phyloP scores from a whole-genome alignment of 2,329 filamentous ascomycete species.

The Cladophialophora bantiana region DNA sequence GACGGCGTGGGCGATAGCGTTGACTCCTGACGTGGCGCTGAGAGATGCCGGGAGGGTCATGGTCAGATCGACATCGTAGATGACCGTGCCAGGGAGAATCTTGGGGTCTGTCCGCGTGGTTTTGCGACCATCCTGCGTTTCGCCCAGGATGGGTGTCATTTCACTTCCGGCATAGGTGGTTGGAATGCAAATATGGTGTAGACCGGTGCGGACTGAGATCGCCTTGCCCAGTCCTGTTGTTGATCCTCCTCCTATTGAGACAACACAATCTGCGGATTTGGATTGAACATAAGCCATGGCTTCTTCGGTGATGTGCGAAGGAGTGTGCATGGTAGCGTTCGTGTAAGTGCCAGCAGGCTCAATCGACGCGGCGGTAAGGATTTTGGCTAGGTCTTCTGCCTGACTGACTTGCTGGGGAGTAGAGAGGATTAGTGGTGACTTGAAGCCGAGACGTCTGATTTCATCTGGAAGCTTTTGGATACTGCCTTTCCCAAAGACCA shows the following conservation, averaged over 20 bases:
- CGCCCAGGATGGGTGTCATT: slow-evolving; percentile 70
- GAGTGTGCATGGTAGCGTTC: slow-evolving; percentile 70
- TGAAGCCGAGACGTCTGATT: slow-evolving; percentile 54
- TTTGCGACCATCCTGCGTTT: slow-evolving; percentile 66
- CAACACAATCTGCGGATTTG: slow-evolving; percentile 60
- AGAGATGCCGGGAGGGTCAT: slow-evolving; percentile 62
- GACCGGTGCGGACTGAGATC: slow-evolving; percentile 59
- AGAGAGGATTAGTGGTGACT: slow-evolving; percentile 63
- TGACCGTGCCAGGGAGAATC: slow-evolving; percentile 66
- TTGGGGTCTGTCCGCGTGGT: slow-evolving; percentile 64
- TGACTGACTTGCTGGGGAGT: slow-evolving; percentile 61
- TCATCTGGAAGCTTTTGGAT: slow-evolving; percentile 57
- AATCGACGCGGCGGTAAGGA: slow-evolving; percentile 50
- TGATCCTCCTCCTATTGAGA: slow-evolving; percentile 69
- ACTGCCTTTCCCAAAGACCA: slow-evolving; percentile 65
- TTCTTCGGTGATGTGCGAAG: slow-evolving; percentile 63
- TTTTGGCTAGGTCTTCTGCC: slow-evolving; percentile 53
- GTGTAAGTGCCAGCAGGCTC: slow-evolving; percentile 61
- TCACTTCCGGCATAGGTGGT: slow-evolving; percentile 69
- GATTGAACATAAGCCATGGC: slow-evolving; percentile 58
- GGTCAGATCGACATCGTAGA: slow-evolving; percentile 71
- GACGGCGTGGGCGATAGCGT: slow-evolving; percentile 71
- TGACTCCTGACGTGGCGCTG: slow-evolving; percentile 67
- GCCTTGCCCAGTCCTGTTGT: slow-evolving; percentile 69
- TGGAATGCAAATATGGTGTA: slow-evolving; percentile 67